Conservation (phyloP, 306 rosid genomes). For the Vigna hirtella region DNA sequence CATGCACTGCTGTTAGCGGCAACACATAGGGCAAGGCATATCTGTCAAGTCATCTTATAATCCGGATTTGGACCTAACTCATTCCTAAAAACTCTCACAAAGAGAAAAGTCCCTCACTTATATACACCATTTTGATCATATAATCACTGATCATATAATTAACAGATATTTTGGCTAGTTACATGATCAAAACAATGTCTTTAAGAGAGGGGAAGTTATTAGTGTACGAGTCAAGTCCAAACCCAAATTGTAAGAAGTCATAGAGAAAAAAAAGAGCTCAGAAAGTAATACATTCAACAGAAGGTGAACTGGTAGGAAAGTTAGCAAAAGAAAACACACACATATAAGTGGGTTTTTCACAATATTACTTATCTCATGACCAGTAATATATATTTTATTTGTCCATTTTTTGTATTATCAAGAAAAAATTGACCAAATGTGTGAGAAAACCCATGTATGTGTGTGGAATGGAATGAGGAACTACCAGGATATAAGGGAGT, state of each 20-base stretch:
- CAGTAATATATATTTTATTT: too few relatives aligned
- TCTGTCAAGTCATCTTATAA: constrained; percentile 50
- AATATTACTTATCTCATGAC: too few relatives aligned
- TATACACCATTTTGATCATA: too few relatives aligned
- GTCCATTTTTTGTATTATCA: too few relatives aligned
- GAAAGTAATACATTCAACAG: neutral
- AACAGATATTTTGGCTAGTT: too few relatives aligned
- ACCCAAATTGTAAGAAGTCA: constrained; percentile 3
- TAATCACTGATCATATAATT: too few relatives aligned
- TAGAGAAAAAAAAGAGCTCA: constrained; percentile 24
- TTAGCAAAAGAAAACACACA: neutral
- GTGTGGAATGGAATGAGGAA: neutral
- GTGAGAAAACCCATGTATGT: too few relatives aligned
- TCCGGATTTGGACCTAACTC: neutral
- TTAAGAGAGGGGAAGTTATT: neutral
- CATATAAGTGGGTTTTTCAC: too few relatives aligned
- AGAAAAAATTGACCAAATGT: too few relatives aligned
- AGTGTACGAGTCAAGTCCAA: neutral
- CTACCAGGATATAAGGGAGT: constrained; percentile 68
- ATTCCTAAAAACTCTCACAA: neutral
- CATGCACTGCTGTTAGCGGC: constrained; percentile 79
- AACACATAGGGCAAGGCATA: constrained; percentile 69
- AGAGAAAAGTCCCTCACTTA: neutral
- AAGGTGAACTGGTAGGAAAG: neutral
- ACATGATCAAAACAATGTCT: neutral